Conservation (phyloP, 1,284 basidiomycete genomes). For the Leccinum variabile region DNA sequence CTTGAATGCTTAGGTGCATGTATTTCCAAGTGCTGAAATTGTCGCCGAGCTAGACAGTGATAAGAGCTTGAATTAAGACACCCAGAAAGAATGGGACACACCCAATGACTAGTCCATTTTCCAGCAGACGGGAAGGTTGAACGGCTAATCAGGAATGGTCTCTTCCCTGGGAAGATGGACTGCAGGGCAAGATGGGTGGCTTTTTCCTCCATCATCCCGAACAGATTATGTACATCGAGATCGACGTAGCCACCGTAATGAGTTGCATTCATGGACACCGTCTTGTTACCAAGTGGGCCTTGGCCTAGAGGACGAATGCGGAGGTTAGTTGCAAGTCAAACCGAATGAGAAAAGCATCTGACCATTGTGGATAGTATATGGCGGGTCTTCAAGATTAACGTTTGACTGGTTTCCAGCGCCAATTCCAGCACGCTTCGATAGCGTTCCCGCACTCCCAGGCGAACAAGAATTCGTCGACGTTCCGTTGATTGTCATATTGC, state of each 20-base stretch:
- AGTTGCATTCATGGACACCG: conserved; percentile 42
- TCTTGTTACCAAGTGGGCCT: conserved; percentile 29
- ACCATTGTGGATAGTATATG: conserved; percentile 76
- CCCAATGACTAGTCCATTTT: conserved; percentile 63
- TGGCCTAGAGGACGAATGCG: conserved; percentile 16
- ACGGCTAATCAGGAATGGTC: conserved; percentile 47
- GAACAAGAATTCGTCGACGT: conserved; percentile 49
- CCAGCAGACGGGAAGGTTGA: conserved; percentile 61
- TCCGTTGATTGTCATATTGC: conserved; percentile 74
- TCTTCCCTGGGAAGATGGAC: conserved; percentile 33
- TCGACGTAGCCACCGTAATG: conserved; percentile 40
- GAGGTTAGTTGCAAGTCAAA: neutral
- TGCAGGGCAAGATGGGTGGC: conserved; percentile 39
- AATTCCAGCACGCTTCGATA: conserved; percentile 23
- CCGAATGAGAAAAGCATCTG: neutral
- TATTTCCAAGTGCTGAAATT: conserved; percentile 71
- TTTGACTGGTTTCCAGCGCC: conserved; percentile 46
- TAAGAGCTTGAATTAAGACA: neutral
- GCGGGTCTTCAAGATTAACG: conserved; percentile 53
- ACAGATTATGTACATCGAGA: conserved; percentile 46
- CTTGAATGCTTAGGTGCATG: conserved; percentile 59
- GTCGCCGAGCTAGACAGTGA: conserved; percentile 55
- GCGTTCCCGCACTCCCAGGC: conserved; percentile 4
- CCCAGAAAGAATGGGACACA: conserved; percentile 22
- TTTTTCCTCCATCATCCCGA: conserved; percentile 41